phyloP scores from a whole-genome alignment of 371 early-diverging fungal species.

The Mortierella sp. region DNA sequence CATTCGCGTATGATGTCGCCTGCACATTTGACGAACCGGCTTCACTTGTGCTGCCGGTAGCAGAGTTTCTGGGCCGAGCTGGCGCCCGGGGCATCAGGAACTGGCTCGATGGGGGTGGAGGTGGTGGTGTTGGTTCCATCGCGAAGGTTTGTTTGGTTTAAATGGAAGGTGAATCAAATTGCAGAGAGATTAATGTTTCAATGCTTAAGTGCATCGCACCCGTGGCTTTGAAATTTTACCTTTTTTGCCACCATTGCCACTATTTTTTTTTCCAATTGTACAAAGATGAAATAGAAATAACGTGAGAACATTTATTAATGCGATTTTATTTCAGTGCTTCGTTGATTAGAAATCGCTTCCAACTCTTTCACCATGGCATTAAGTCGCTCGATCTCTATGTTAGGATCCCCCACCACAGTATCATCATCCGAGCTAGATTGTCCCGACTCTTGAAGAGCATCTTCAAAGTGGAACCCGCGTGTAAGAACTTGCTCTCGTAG shows the following conservation, averaged over 20 bases:
- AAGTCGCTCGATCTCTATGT: slow-evolving; percentile 8
- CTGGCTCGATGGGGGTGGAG: neutral
- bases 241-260: slow-evolving; percentile 8
- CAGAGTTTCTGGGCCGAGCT: slow-evolving; percentile 5
- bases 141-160: neutral
- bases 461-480: neutral
- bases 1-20: neutral
- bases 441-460: neutral
- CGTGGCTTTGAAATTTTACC: slow-evolving; percentile 1
- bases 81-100: slow-evolving; percentile 19
- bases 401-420: neutral
- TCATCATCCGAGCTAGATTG: slow-evolving; percentile 14
- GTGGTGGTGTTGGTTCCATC: slow-evolving; percentile 1
- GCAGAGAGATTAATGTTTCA: neutral
- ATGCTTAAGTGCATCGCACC: slow-evolving; percentile 1
- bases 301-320: neutral
- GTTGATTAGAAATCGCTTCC: neutral
- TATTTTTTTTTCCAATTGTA: neutral
- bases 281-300: too few species aligned
- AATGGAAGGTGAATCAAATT: neutral
- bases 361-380: slow-evolving; percentile 16
- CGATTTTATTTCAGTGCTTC: neutral
- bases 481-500: slow-evolving; percentile 7
- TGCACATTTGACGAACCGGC: neutral
- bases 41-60: neutral